These are phyloP conservation scores for Suillus decipiens DNA, from an alignment of 768 basidiomycete species.

Conservation along the genomic window DNA sequence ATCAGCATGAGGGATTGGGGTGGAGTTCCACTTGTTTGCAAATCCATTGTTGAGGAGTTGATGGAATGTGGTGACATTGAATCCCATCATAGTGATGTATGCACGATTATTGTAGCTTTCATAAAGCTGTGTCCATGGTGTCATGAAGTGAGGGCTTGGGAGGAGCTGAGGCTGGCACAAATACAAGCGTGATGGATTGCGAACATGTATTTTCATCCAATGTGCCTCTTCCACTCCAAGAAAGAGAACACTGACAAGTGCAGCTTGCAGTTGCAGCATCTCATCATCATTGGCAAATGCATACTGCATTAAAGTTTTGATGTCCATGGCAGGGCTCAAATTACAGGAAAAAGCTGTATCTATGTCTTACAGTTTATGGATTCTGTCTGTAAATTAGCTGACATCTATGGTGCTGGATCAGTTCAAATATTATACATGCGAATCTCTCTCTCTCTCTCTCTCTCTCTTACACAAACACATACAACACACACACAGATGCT, in stretches of 20 bases:
- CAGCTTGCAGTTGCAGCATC: background rate
- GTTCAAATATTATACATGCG: too few species aligned
- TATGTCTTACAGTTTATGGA: background rate
- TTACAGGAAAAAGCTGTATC: too few species aligned
- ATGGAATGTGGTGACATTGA: slow-evolving; percentile 37
- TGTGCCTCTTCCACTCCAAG: background rate
- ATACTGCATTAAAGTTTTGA: too few species aligned
- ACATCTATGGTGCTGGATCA: too few species aligned
- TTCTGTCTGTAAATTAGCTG: background rate
- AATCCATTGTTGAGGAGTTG: slow-evolving; percentile 37
- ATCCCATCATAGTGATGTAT: slow-evolving; percentile 45
- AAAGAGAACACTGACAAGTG: background rate
- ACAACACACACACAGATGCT: too few species aligned
- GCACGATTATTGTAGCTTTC: slow-evolving; percentile 35
- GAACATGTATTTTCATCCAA: too few species aligned
- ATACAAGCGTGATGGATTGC: too few species aligned
- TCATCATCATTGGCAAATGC: background rate
- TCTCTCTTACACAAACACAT: too few species aligned
- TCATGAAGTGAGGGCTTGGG: slow-evolving; percentile 34
- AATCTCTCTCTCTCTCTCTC: too few species aligned
- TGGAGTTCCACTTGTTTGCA: slow-evolving; percentile 10
- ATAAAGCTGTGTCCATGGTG: slow-evolving; percentile 40
- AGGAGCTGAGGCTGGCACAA: slow-evolving; percentile 28
- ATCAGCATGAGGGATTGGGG: too few species aligned
- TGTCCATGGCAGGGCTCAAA: too few species aligned